Evolutionary conservation across 345 rosid genomes (phyloP).

Genomic region (Durio zibethinus): DNA sequence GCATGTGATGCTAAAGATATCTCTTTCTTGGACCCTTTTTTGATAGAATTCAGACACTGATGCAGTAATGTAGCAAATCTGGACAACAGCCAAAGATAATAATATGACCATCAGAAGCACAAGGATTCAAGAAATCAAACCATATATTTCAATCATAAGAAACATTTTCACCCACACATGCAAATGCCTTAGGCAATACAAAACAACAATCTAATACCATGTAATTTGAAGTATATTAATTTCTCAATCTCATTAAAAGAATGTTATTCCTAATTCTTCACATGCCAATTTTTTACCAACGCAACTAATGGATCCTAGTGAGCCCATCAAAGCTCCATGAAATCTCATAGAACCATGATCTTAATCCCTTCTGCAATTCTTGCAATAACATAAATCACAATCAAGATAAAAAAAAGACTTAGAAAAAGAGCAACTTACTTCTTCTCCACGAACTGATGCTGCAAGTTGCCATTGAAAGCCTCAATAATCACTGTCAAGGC

Average conservation of each 20-base stretch:
- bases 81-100: slow-evolving; percentile 11
- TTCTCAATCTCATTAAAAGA: not conserved
- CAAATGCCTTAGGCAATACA: too few relatives aligned
- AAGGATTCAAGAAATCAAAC: not conserved
- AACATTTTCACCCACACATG: too few relatives aligned
- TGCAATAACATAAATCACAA: not conserved
- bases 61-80: slow-evolving; percentile 87
- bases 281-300: not conserved
- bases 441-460: slow-evolving; percentile 70
- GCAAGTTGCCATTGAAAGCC: slow-evolving; percentile 66
- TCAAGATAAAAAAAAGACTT: not conserved
- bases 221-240: not conserved
- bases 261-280: not conserved
- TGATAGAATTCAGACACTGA: slow-evolving; percentile 60
- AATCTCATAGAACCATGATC: not conserved
- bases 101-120: slow-evolving; percentile 8
- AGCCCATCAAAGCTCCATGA: not conserved
- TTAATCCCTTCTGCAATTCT: not conserved
- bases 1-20: slow-evolving; percentile 64
- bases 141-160: too few relatives aligned
- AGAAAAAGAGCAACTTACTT: slow-evolving; percentile 42
- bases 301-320: not conserved
- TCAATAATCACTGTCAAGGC: slow-evolving; percentile 66
- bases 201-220: too few relatives aligned
- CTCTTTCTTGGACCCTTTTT: slow-evolving; percentile 74